phyloP scores from a whole-genome alignment of 2,329 filamentous ascomycete genomes.

The Alternaria novae-zelandiae region DNA sequence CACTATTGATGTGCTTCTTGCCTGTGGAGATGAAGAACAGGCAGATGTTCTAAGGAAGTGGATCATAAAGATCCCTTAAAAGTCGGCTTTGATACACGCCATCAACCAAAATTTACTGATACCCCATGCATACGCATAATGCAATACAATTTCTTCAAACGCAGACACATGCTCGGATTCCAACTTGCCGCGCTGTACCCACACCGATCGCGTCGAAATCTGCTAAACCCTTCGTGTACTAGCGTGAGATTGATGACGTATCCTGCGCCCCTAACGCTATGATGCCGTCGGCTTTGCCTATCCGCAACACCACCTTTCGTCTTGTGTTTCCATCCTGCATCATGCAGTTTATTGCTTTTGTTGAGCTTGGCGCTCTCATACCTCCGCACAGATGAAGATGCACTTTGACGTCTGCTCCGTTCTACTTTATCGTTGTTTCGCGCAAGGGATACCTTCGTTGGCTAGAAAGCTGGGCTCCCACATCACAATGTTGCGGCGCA shows the following conservation, averaged over 20 bases:
- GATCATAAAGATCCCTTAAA: background rate
- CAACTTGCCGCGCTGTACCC: background rate
- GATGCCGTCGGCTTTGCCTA: background rate
- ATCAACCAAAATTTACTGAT: background rate
- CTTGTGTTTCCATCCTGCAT: background rate
- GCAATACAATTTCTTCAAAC: background rate
- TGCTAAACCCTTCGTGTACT: background rate
- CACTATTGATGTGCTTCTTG: conserved; percentile 36
- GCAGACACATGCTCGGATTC: background rate
- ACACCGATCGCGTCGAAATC: background rate
- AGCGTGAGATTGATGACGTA: background rate
- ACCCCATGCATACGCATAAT: background rate
- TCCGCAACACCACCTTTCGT: background rate
- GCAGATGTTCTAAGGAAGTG: conserved; percentile 34
- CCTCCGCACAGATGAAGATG: background rate
- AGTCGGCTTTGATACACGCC: background rate
- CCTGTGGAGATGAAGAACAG: conserved; percentile 40
- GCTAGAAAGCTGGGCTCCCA: background rate
- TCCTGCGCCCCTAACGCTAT: background rate
- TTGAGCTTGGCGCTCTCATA: background rate
- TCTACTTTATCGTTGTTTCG: background rate
- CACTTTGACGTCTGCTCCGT: background rate
- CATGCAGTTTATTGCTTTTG: background rate
- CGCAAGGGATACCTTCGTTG: background rate
- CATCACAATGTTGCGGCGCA: background rate